Conservation (phyloP, 805 yeast species). For the Lipomyces spencermartinsiae region DNA sequence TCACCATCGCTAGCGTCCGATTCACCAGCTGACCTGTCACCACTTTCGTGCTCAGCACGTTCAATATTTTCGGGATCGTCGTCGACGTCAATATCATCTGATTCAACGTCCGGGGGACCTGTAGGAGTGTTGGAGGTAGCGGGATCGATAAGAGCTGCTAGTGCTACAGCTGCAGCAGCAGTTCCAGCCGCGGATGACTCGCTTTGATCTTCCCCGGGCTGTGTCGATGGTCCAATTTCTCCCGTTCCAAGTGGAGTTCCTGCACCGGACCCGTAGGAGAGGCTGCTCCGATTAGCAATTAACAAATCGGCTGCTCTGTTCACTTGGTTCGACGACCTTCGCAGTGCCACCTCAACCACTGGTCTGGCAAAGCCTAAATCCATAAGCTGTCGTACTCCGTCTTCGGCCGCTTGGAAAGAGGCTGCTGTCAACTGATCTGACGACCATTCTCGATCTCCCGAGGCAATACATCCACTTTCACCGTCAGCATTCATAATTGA, state of each 20-base stretch:
- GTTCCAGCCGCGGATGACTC: background rate
- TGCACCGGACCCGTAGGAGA: background rate
- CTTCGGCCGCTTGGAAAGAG: slow-evolving; percentile 40
- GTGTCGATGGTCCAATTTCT: background rate
- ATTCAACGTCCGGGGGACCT: background rate
- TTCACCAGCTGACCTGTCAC: background rate
- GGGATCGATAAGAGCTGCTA: background rate
- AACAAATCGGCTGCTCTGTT: slow-evolving; percentile 10
- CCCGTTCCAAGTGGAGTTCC: background rate
- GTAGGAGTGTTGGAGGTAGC: background rate
- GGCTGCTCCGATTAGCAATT: background rate
- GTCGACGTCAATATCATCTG: background rate
- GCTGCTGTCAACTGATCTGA: slow-evolving; percentile 23
- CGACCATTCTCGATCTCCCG: slow-evolving; percentile 21
- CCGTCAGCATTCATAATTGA: slow-evolving; percentile 33
- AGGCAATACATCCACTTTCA: slow-evolving; percentile 23
- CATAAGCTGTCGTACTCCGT: slow-evolving; percentile 39
- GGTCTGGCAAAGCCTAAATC: slow-evolving; percentile 36
- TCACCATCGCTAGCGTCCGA: background rate
- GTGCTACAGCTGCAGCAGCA: background rate
- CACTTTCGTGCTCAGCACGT: background rate
- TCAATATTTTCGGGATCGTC: slow-evolving; percentile 2
- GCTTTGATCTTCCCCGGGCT: background rate
- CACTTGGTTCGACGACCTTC: background rate
- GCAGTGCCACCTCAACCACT: slow-evolving; percentile 15